Evolutionary conservation across 495 filamentous ascomycete species (phyloP).

Genomic region (Xylaria cubensis): DNA sequence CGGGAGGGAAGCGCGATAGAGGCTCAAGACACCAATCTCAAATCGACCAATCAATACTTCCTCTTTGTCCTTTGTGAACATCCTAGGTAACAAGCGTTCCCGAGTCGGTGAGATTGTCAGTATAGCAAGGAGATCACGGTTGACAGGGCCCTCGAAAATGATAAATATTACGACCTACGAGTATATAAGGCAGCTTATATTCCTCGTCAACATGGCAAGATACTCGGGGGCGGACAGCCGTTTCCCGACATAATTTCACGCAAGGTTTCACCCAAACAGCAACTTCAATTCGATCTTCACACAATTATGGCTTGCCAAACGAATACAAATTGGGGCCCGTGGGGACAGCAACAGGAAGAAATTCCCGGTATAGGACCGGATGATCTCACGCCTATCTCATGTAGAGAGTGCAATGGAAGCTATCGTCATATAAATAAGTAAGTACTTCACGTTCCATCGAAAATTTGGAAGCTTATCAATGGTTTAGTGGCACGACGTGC

Average conservation of each 20-base stretch:
- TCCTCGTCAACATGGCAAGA: not conserved
- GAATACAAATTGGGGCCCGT: not conserved
- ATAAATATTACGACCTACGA: not conserved
- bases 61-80: not conserved
- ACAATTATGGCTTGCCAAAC: conserved; percentile 17
- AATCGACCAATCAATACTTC: conserved; percentile 1
- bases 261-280: not conserved
- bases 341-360: conserved; percentile 17
- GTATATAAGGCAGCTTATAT: conserved; percentile 20
- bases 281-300: not conserved
- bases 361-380: conserved; percentile 11
- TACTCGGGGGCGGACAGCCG: not conserved
- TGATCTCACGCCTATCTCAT: conserved; percentile 13
- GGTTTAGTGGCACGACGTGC: conserved; percentile 13
- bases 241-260: not conserved
- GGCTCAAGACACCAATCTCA: conserved; percentile 2
- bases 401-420: conserved; percentile 16
- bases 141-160: not conserved
- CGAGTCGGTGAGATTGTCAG: conserved; percentile 15
- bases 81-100: conserved; percentile 12
- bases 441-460: not conserved
- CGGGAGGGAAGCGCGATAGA: not conserved
- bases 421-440: conserved; percentile 24
- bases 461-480: not conserved
- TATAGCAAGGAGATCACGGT: conserved; percentile 2